Percentiles rank a stretch among this genome's conserved stretches.
These are phyloP conservation scores for Beta vulgaris DNA, from an alignment of 148 eudicot genomes.

Conservation along the genomic window DNA sequence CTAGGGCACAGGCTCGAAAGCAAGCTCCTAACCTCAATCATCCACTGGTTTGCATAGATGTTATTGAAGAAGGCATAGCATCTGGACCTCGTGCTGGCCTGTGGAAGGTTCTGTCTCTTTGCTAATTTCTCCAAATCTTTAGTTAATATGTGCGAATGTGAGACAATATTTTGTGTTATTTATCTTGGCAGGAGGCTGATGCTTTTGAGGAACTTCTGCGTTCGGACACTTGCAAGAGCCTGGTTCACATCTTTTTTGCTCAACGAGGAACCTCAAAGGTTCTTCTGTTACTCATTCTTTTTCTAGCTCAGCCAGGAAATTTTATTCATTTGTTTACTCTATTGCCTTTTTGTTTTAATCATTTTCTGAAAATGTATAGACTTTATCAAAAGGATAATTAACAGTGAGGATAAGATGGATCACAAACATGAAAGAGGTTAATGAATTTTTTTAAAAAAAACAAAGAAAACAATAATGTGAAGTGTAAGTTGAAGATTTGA, in stretches of 20 bases:
- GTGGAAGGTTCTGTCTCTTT: conserved; percentile 54
- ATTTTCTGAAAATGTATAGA: neutral
- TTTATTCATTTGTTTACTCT: neutral
- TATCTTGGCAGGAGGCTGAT: conserved; percentile 64
- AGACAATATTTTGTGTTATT: neutral
- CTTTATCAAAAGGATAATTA: neutral
- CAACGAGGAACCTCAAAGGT: conserved; percentile 96
- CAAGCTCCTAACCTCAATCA: conserved; percentile 84
- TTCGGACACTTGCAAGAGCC: conserved; percentile 89
- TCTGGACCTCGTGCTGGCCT: conserved; percentile 90
- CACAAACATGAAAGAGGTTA: neutral
- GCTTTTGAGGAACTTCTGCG: conserved; percentile 63
- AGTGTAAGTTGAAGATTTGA: no score
- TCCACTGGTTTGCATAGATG: conserved; percentile 84
- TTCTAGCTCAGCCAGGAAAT: neutral
- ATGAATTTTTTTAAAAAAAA: no score
- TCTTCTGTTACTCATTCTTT: neutral
- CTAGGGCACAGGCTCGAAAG: conserved; percentile 71
- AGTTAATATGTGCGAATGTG: neutral
- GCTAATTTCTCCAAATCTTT: neutral
- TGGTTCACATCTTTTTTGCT: conserved; percentile 89
- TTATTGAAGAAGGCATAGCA: conserved; percentile 81
- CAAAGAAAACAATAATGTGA: no score
- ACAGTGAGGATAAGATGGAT: neutral
- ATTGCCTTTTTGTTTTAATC: neutral